These are phyloP conservation scores for Kingdonia uniflora DNA, from an alignment of 164 flowering plant genomes.

Conservation along the genomic window DNA sequence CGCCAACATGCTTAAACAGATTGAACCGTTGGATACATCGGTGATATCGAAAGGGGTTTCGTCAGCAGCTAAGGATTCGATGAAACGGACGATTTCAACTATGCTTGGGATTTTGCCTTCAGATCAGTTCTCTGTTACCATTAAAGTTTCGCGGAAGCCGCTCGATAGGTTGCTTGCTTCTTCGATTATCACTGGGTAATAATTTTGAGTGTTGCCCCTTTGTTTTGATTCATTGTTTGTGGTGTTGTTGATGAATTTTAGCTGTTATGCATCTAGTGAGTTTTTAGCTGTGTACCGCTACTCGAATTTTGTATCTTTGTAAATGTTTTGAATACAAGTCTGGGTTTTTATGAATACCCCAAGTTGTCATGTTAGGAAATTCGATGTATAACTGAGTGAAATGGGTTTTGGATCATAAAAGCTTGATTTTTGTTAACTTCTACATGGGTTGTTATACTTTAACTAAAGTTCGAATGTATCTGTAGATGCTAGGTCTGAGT, in stretches of 20 bases:
- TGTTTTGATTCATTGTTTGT: background rate
- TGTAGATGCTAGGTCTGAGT: too few relatives aligned
- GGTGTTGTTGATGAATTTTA: background rate
- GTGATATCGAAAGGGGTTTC: constrained; percentile 70
- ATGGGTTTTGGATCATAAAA: too few relatives aligned
- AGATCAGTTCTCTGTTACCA: constrained; percentile 59
- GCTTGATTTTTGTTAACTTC: too few relatives aligned
- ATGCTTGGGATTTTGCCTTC: constrained; percentile 88
- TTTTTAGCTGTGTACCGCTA: too few relatives aligned
- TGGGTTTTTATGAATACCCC: too few relatives aligned
- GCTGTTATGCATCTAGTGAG: background rate
- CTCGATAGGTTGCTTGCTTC: constrained; percentile 58
- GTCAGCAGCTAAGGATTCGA: constrained; percentile 65
- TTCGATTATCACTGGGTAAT: constrained; percentile 78
- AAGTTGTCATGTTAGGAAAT: too few relatives aligned
- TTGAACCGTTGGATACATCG: constrained; percentile 65
- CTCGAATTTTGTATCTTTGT: too few relatives aligned
- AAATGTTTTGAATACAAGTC: too few relatives aligned
- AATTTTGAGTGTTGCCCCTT: background rate
- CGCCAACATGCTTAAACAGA: constrained; percentile 52
- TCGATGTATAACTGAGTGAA: too few relatives aligned
- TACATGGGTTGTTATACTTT: too few relatives aligned
- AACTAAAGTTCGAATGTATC: too few relatives aligned
- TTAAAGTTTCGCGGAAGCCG: constrained; percentile 51
- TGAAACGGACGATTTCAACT: constrained; percentile 79